Evolutionary conservation across 2,329 filamentous ascomycete genomes (phyloP).

Genomic region (Pestalotiopsis sp.): DNA sequence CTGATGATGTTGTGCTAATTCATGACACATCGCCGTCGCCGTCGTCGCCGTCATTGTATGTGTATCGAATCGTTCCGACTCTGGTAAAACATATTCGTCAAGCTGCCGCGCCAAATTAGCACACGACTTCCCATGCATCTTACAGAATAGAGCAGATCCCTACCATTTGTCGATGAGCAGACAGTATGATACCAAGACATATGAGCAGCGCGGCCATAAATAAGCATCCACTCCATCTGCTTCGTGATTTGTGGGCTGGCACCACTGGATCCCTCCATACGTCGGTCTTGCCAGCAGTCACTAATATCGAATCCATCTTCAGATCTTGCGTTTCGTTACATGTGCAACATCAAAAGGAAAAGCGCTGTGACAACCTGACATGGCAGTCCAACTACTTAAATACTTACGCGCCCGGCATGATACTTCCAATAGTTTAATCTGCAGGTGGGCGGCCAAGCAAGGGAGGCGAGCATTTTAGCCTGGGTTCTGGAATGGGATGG

Average conservation of each 20-base stretch:
- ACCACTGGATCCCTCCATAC: background rate
- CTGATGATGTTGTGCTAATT: background rate
- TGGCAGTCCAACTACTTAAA: background rate
- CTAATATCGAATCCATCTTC: background rate
- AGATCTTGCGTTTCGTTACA: no score
- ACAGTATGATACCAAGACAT: background rate
- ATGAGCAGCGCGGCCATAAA: background rate
- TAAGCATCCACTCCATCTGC: background rate
- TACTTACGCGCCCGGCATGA: background rate
- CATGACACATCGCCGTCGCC: background rate
- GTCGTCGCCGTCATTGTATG: background rate
- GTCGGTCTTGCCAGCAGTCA: background rate
- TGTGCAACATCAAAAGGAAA: background rate
- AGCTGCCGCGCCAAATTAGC: background rate
- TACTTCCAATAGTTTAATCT: background rate
- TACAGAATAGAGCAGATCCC: background rate
- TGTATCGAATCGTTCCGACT: background rate
- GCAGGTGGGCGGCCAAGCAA: background rate
- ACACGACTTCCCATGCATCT: background rate
- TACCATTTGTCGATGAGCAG: background rate
- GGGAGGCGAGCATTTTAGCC: background rate
- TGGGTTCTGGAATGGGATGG: background rate
- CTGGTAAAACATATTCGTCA: background rate
- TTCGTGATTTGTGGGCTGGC: background rate
- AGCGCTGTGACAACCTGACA: background rate